Evolutionary conservation across 306 rosid species (phyloP).

Genomic region (Vicia villosa): DNA sequence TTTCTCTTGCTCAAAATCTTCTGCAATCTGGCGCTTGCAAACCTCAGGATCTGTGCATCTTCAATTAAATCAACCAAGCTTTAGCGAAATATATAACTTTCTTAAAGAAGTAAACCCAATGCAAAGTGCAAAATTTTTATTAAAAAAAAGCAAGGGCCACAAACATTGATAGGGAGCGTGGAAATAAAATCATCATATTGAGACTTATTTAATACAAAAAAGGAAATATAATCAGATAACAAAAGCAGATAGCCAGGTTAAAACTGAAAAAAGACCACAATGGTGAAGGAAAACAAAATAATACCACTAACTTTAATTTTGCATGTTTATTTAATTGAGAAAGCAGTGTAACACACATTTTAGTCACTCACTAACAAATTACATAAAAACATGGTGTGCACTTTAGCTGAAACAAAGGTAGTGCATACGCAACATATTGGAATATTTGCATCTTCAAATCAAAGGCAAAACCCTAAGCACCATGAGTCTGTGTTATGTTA

Average conservation of each 20-base stretch:
- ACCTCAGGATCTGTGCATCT: slow-evolving; percentile 86
- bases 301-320: background rate
- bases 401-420: background rate
- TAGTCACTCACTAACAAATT: background rate
- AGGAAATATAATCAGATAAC: slow-evolving; percentile 8
- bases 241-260: background rate
- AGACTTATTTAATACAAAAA: background rate
- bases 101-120: slow-evolving; percentile 24
- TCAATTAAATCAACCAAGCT: slow-evolving; percentile 42
- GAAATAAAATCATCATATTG: slow-evolving; percentile 5
- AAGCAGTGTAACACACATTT: background rate
- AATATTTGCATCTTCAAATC: slow-evolving; percentile 15
- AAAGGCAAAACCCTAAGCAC: background rate
- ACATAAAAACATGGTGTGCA: background rate
- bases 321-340: slow-evolving; percentile 14
- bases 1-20: slow-evolving; percentile 74
- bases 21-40: slow-evolving; percentile 73
- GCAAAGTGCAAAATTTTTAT: background rate
- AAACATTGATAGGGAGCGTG: slow-evolving; percentile 1
- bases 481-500: background rate
- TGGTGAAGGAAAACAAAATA: too few relatives aligned
- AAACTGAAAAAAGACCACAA: too few relatives aligned
- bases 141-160: background rate
- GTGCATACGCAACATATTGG: background rate
- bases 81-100: slow-evolving; percentile 17